Percentiles rank a stretch among this genome's conserved stretches.
These are phyloP conservation scores for Fusarium protoensiforme DNA, from an alignment of 2,329 filamentous ascomycete species.

Conservation along the genomic window DNA sequence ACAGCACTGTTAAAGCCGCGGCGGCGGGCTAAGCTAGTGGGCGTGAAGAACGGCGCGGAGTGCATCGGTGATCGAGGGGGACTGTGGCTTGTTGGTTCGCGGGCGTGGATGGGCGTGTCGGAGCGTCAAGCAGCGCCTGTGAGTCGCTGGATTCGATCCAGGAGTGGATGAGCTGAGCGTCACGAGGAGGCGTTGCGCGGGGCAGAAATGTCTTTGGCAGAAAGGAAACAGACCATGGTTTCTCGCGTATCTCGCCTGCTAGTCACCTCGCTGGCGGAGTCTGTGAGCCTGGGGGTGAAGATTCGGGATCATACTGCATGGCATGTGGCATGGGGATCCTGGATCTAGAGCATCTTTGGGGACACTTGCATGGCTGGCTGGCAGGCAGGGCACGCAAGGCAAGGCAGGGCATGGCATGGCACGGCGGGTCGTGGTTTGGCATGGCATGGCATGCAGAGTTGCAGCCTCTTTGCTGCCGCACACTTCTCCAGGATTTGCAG, in stretches of 20 bases:
- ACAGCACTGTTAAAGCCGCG: constrained; percentile 12
- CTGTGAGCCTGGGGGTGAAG: constrained; percentile 29
- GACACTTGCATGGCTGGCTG: constrained; percentile 20
- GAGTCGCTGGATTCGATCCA: constrained; percentile 19
- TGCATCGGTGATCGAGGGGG: constrained; percentile 29
- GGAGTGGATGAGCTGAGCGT: constrained; percentile 35
- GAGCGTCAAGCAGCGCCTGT: constrained; percentile 8
- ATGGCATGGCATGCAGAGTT: constrained; percentile 25
- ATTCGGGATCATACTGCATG: constrained; percentile 33
- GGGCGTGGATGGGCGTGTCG: constrained; percentile 2
- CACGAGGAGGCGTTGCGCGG: constrained; percentile 35
- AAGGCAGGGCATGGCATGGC: constrained; percentile 3
- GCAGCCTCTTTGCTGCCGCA: constrained; percentile 17
- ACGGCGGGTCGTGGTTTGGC: constrained; percentile 3
- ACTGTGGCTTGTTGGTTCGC: constrained; percentile 40
- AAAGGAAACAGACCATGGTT: constrained; percentile 29
- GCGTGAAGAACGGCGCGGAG: constrained; percentile 27
- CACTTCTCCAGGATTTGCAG: constrained; percentile 26
- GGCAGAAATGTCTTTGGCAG: constrained; percentile 27
- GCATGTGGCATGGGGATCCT: constrained; percentile 33
- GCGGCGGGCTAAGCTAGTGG: constrained; percentile 28
- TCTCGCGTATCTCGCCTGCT: constrained; percentile 42
- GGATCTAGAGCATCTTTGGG: constrained; percentile 21
- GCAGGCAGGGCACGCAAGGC: background rate
- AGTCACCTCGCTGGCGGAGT: constrained; percentile 30